Base-by-base conservation (phyloP, 2,329 filamentous ascomycete species). In the Tolypocladium nubicola region DNA sequence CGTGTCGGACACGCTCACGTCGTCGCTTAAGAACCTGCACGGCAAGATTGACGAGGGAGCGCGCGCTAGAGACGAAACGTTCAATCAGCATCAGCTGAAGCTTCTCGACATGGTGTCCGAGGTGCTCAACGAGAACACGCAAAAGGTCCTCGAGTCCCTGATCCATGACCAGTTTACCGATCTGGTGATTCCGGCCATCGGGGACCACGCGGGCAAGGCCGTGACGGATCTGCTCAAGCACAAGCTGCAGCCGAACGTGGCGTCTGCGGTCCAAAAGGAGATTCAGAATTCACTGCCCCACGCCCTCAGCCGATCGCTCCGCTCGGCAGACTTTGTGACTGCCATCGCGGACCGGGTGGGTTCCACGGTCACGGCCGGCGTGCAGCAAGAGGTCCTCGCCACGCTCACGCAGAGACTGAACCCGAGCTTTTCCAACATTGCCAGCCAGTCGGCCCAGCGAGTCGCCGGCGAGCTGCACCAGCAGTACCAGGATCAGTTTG, bases 121-220 rank as follows among this genome's bases (percentile, higher is more conserved):
- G 39, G 81, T 85, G 39, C 75, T 87, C 53, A 84, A 82, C 61
- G 77, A 80, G 59, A 85, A 85, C 66, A 84, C 82, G 23, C 79
- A 86, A 70, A 86, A 88, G 65, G 89, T 89, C 26, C 79, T 97
- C 41, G 79, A 85, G 60, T 85, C 84, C 60, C 89, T 96, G 63
- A 86, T 96, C 54, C 82, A 84, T 52, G 80, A 85, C 53, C 88
- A 88, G 69, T 89, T 96, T 62, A 82, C 89, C 60, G 80, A 85
- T 57, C 80, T 85, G 16, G 83, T 97, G 50, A 77, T 96, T 55
- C 93, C 94, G 13, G 79, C 85, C 38, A 76, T 97, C 57, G 81
- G 85, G 45, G 80, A 85, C 55, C 78, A 86, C 47, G 84, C 89
- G 16, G 79, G 83, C 50, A 82, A 84, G 60, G 81, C 86, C 5